A percentile compares a stretch with the other conserved stretches of the same genome.
phyloP scores from a whole-genome alignment of 345 rosid species.

The Brassica incana region DNA sequence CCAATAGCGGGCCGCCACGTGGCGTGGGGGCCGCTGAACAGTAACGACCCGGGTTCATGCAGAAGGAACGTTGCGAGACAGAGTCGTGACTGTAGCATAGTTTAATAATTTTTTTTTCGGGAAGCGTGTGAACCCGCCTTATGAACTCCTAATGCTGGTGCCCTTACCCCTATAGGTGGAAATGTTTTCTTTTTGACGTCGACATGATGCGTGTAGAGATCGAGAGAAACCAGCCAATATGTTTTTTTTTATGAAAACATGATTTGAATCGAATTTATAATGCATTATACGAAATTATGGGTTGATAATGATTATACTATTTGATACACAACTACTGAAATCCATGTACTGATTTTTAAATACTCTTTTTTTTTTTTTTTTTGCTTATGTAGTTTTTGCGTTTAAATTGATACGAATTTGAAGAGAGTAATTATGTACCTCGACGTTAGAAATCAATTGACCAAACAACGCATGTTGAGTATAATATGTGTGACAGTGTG shows the following conservation, averaged over 20 bases:
- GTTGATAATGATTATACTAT: neutral
- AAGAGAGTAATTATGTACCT: neutral
- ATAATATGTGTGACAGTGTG: conserved; percentile 20
- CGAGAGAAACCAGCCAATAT: neutral
- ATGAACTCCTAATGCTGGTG: too few species aligned
- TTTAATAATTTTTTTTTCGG: too few species aligned
- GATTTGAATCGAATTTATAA: neutral
- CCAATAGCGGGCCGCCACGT: too few species aligned
- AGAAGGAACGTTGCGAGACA: too few species aligned
- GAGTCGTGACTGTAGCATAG: too few species aligned
- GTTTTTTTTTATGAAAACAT: conserved; percentile 10
- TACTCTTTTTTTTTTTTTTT: neutral
- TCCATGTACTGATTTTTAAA: neutral
- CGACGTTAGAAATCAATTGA: conserved; percentile 1
- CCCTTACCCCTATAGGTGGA: conserved; percentile 16
- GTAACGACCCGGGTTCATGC: too few species aligned
- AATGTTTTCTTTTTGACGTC: conserved; percentile 20
- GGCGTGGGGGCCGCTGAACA: too few species aligned
- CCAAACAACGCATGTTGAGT: conserved; percentile 6
- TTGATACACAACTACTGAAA: neutral
- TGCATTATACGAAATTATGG: neutral
- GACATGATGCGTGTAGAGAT: conserved; percentile 8
- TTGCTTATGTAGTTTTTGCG: neutral
- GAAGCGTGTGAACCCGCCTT: too few species aligned
- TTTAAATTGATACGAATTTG: neutral